These are phyloP conservation scores for Brassica rapa DNA, from an alignment of 345 rosid genomes.

Conservation along the genomic window DNA sequence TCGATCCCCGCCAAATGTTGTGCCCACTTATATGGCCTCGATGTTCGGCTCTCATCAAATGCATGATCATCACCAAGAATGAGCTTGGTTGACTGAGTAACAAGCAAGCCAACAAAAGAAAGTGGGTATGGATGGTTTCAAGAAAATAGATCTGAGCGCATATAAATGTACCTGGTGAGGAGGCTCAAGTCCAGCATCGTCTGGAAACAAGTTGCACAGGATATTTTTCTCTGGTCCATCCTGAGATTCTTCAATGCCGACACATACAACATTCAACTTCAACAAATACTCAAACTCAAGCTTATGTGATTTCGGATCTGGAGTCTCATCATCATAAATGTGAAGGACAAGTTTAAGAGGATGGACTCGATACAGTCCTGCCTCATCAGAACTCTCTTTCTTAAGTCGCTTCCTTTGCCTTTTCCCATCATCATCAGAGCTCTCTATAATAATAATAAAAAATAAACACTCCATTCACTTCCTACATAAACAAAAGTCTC, in stretches of 20 bases:
- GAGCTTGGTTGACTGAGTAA: conserved; percentile 77
- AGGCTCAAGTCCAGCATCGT: conserved; percentile 81
- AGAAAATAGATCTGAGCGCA: too few relatives aligned
- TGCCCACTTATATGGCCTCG: conserved; percentile 92
- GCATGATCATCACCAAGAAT: conserved; percentile 53
- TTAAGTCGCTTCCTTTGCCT: conserved; percentile 72
- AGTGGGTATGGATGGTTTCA: conserved; percentile 1
- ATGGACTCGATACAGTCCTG: conserved; percentile 62
- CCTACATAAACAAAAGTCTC: background rate
- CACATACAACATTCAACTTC: conserved; percentile 82
- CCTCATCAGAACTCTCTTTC: conserved; percentile 64
- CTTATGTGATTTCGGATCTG: conserved; percentile 58
- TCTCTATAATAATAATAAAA: conserved; percentile 53
- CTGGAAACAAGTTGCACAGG: conserved; percentile 75
- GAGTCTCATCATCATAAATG: conserved; percentile 59
- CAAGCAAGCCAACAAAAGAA: background rate
- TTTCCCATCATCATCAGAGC: conserved; percentile 68
- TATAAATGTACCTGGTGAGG: too few relatives aligned
- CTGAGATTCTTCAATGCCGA: conserved; percentile 59
- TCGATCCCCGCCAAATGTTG: conserved; percentile 94
- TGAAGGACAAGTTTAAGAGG: conserved; percentile 73
- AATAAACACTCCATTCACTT: background rate
- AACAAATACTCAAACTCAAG: conserved; percentile 76
- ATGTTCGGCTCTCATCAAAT: conserved; percentile 64
- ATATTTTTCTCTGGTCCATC: conserved; percentile 58